Evolutionary conservation across 495 filamentous ascomycete species (phyloP).

Genomic region (Podospora didyma): DNA sequence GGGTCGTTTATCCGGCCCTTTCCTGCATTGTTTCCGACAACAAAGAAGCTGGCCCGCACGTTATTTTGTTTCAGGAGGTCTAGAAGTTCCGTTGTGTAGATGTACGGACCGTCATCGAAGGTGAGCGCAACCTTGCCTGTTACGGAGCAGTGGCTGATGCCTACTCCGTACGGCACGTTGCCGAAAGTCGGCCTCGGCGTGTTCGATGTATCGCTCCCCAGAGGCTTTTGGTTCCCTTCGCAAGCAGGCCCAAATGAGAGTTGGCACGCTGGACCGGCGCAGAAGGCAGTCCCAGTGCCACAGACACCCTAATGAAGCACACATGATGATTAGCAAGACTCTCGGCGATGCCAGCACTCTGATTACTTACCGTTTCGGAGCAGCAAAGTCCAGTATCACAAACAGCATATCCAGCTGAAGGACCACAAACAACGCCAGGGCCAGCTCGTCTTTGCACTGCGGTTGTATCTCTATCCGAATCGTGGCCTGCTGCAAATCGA

Average conservation of each 20-base stretch:
- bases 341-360: no score
- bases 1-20: slow-evolving; percentile 46
- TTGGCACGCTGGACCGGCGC: slow-evolving; percentile 55
- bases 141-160: slow-evolving; percentile 50
- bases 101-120: slow-evolving; percentile 67
- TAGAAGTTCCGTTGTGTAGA: slow-evolving; percentile 58
- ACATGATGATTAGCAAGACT: background rate
- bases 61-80: slow-evolving; percentile 55
- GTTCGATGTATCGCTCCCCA: slow-evolving; percentile 48
- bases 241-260: slow-evolving; percentile 50
- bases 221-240: slow-evolving; percentile 53
- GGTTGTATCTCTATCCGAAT: background rate
- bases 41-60: slow-evolving; percentile 65
- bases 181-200: slow-evolving; percentile 51
- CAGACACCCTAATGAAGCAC: slow-evolving; percentile 29
- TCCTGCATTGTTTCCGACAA: slow-evolving; percentile 41
- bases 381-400: slow-evolving; percentile 18
- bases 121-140: slow-evolving; percentile 61
- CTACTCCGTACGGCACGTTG: slow-evolving; percentile 40
- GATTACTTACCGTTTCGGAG: slow-evolving; percentile 11
- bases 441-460: background rate
- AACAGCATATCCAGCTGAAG: slow-evolving; percentile 11
- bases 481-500: background rate
- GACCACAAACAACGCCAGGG: slow-evolving; percentile 11
- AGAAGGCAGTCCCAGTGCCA: slow-evolving; percentile 51